A percentile compares a stretch with the other conserved stretches of the same genome.
Evolutionary conservation across 2,329 filamentous ascomycete species (phyloP).

Genomic region (Cercospora citrullina): DNA sequence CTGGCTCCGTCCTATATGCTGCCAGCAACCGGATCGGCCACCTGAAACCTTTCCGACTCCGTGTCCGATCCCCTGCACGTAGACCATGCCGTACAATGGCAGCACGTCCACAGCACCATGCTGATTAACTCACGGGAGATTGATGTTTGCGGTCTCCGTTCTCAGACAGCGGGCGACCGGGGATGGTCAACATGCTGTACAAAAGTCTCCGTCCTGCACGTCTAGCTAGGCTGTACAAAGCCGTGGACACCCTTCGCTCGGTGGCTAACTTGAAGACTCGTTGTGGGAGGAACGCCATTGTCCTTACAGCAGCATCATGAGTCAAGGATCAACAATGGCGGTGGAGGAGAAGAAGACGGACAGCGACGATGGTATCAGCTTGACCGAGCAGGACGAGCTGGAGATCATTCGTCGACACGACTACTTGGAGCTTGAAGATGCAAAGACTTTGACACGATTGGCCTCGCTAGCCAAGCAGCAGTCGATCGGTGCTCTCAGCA

Average conservation of each 20-base stretch:
- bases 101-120: neutral
- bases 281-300: neutral
- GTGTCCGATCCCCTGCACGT: neutral
- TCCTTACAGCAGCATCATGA: neutral
- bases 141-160: neutral
- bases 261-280: neutral
- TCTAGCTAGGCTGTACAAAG: neutral
- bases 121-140: neutral
- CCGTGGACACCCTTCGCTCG: neutral
- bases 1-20: neutral
- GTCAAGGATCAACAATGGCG: neutral
- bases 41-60: neutral
- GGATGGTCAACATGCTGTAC: neutral
- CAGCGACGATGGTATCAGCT: neutral
- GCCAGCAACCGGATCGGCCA: neutral
- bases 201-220: neutral
- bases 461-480: slow-evolving; percentile 2
- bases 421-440: slow-evolving; percentile 6
- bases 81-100: neutral
- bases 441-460: neutral
- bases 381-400: neutral
- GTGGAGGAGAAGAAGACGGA: neutral
- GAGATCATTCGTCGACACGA: neutral
- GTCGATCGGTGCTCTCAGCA: neutral
- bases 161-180: neutral